Evolutionary conservation across 2,329 filamentous ascomycete genomes (phyloP).

Genomic region (Apiospora malaysiana): DNA sequence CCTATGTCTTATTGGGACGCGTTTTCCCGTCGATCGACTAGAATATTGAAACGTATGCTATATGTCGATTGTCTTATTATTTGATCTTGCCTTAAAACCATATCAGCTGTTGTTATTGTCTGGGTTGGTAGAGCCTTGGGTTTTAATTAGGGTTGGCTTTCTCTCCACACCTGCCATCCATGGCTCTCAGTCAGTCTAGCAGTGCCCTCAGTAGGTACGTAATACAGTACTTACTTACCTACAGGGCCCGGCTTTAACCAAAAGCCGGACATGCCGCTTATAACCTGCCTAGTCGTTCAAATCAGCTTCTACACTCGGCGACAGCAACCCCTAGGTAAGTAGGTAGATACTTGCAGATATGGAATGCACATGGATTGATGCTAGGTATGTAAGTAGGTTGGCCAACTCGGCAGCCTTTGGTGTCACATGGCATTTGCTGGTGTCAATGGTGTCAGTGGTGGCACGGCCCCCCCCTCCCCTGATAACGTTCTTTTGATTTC

Average conservation of each 20-base stretch:
- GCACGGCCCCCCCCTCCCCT: too few relatives aligned
- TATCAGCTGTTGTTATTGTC: conserved; percentile 6
- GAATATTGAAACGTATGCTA: not conserved
- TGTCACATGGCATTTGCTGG: too few relatives aligned
- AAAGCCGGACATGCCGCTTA: not conserved
- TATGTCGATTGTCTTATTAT: not conserved
- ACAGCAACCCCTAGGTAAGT: too few relatives aligned
- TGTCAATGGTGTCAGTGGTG: too few relatives aligned
- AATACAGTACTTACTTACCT: too few relatives aligned
- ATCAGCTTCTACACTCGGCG: not conserved
- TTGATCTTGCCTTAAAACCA: not conserved
- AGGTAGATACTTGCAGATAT: too few relatives aligned
- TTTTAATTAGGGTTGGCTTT: conserved; percentile 5
- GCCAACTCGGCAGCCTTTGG: too few relatives aligned
- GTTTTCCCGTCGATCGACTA: not conserved
- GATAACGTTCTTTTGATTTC: too few relatives aligned
- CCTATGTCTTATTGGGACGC: not conserved
- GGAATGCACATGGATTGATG: too few relatives aligned
- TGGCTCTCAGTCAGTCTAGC: not conserved
- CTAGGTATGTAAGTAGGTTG: too few relatives aligned
- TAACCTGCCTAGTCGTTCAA: not conserved
- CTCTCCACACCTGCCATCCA: not conserved
- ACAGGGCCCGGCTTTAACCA: too few relatives aligned
- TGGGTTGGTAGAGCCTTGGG: not conserved
- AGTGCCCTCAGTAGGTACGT: too few relatives aligned